Evolutionary conservation across 176 grass and related monocot genomes (phyloP), one percentile per base, ranked within the genome.

Genomic region (Alloteropsis semialata): DNA sequence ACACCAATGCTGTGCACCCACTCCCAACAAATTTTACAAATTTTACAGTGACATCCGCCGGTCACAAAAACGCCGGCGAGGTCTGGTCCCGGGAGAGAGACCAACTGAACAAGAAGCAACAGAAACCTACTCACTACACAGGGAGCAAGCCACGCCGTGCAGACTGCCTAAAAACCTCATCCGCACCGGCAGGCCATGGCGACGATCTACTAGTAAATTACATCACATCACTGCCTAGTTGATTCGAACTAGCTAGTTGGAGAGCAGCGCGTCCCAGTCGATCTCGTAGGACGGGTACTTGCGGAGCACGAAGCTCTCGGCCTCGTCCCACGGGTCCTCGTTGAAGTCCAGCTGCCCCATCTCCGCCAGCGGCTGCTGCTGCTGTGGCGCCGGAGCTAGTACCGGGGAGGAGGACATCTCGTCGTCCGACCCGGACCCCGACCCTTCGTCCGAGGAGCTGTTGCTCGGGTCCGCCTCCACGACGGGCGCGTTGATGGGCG

Each of bases 221-320:
- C 34, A 60, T n/a, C n/a, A n/a, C n/a, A 16, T 25, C 27, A 24
- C 34, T 21, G 30, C 0, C 4, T 2, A 72, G 69, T 3, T 27
- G n/a, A 57, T 24, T 7, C 2, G 0, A 25, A 27, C 3, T 5
- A 11, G 3, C 60, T 78, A 78, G 27, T 48, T 80, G 70, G 78
- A 50, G 58, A 90, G 88, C n/a, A 90, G 84, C 9, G 79, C 72
- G 27, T 90, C 88, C 88, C 84, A 86, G 51, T 90, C 88, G 58
- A 87, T 90, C 84, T 90, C 88, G 66, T 78, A 87, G 13, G 88
- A 90, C 27, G 84, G 88, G 39, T 87, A 87, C 84, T 87, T 90
- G 58, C 4, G 74, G 56, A 90, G 60, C 50, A 61, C 75, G 69
- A 87, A 83, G 42, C 67, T 74, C 80, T 82, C 88, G 8, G 82